These are phyloP conservation scores for Fusarium scirpi DNA, from an alignment of 2,329 filamentous ascomycete genomes.

Conservation along the genomic window DNA sequence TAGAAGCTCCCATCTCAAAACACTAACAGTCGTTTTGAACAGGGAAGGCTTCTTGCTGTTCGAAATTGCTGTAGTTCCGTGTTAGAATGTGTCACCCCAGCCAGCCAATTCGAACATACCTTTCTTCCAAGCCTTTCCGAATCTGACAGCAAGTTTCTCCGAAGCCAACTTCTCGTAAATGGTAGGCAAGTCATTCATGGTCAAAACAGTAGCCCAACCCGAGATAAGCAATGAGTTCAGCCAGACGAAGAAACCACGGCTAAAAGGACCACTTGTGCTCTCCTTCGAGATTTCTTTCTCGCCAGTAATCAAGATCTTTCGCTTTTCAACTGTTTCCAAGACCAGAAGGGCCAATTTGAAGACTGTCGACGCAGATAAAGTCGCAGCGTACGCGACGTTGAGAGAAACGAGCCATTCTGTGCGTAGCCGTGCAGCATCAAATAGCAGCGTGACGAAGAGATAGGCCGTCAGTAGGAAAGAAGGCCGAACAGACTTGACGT, in stretches of 20 bases:
- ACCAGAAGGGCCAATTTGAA: conserved; percentile 46
- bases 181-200: conserved; percentile 45
- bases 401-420: conserved; percentile 50
- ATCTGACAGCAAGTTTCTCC: conserved; percentile 42
- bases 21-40: conserved; percentile 42
- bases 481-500: conserved; percentile 51
- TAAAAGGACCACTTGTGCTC: conserved; percentile 57
- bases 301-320: conserved; percentile 52
- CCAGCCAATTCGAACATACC: conserved; percentile 16
- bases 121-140: conserved; percentile 43
- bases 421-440: conserved; percentile 50
- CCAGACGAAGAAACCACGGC: conserved; percentile 51
- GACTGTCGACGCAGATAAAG: conserved; percentile 38
- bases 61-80: conserved; percentile 5
- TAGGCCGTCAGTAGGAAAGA: conserved; percentile 50
- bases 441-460: conserved; percentile 48
- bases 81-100: conserved; percentile 11
- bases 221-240: conserved; percentile 59
- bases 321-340: conserved; percentile 51
- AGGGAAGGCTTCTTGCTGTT: conserved; percentile 44
- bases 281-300: conserved; percentile 60
- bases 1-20: conserved; percentile 50
- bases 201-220: conserved; percentile 57
- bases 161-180: conserved; percentile 50
- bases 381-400: conserved; percentile 43